Evolutionary conservation across 2,329 filamentous ascomycete genomes (phyloP), one percentile per base, ranked within the genome.

Genomic region (Penicillium sp.): DNA sequence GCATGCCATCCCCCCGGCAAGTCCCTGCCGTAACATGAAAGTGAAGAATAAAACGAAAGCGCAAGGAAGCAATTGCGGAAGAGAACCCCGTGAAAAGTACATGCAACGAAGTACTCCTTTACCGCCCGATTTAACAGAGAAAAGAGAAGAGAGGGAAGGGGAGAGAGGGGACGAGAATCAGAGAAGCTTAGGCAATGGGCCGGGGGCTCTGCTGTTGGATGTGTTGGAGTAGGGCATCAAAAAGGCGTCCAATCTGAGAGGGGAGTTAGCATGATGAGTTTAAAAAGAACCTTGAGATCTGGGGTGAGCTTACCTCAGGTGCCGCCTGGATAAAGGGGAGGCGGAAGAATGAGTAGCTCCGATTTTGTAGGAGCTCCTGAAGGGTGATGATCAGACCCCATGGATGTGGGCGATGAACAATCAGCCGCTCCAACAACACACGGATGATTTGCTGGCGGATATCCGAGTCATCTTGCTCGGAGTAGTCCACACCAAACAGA

Each of bases 311-410:
- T 79, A 95, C 91, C 80, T 97, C 91, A 61, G 91, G 91, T 63
- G 88, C 85, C 61, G 87, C 84, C 78, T 96, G 95, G 75, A 97
- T 89, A 67, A 96, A 97, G 26, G 90, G 89, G 62, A 96, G 81
- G 47, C 94, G 90, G 79, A 95, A 97, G 79, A 99, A 96, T 68
- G 86, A 86, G 73, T 93, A 95, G 69, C 86, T 90, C 50, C 89
- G 87, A 70, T 96, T 97, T 79, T 96, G 95, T 62, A 96, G 81
- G 53, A 99, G 82, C 77, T 97, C 94, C 59, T 94, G 78, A 57
- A 96, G 82, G 34, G 91, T 93, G 59, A 92, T 87, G 70, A 97
- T 87, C 40, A 99, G 78, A 11, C 95, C 95, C 93, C 93, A 97
- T 16, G 95, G 93, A 71, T 97, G 93, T 48, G 93, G 93, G 76